Evolutionary conservation across 1,139 yeast species (phyloP).

Genomic region (Pichia sp.): DNA sequence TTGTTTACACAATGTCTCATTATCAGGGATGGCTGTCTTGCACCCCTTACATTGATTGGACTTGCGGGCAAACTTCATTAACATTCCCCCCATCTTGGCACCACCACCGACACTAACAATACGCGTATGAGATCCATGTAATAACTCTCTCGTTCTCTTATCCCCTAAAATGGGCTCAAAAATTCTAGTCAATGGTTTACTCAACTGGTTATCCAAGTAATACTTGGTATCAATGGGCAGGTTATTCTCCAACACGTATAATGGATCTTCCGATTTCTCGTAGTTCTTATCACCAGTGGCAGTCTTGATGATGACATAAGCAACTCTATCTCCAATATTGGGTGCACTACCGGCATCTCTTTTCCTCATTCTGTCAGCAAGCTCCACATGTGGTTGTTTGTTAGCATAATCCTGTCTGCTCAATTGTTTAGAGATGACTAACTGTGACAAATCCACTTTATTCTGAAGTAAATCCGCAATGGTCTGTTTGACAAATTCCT

Average conservation of each 20-base stretch:
- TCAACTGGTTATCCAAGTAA: slow-evolving; percentile 85
- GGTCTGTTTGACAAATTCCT: slow-evolving; percentile 73
- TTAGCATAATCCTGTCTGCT: slow-evolving; percentile 89
- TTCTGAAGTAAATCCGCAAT: slow-evolving; percentile 89
- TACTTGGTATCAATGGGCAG: slow-evolving; percentile 93
- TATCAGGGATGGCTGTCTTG: slow-evolving; percentile 58
- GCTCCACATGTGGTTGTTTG: slow-evolving; percentile 94
- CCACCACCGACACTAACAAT: slow-evolving; percentile 62
- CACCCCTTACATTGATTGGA: slow-evolving; percentile 87
- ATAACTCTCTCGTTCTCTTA: slow-evolving; percentile 66
- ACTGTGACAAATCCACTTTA: slow-evolving; percentile 84
- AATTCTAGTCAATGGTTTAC: slow-evolving; percentile 89
- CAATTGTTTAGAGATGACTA: slow-evolving; percentile 90
- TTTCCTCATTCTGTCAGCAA: slow-evolving; percentile 92
- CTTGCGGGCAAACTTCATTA: slow-evolving; percentile 88
- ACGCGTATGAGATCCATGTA: slow-evolving; percentile 78
- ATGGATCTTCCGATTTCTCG: slow-evolving; percentile 95
- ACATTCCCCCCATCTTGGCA: slow-evolving; percentile 48
- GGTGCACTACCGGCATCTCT: slow-evolving; percentile 99
- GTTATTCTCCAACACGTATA: slow-evolving; percentile 85
- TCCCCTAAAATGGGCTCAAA: slow-evolving; percentile 95
- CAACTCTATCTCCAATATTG: slow-evolving; percentile 94
- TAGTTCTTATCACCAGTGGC: slow-evolving; percentile 82
- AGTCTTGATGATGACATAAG: slow-evolving; percentile 84
- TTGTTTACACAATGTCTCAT: slow-evolving; percentile 62